Conservation (phyloP, 2,329 filamentous ascomycete species). For the Alternaria sp. region DNA sequence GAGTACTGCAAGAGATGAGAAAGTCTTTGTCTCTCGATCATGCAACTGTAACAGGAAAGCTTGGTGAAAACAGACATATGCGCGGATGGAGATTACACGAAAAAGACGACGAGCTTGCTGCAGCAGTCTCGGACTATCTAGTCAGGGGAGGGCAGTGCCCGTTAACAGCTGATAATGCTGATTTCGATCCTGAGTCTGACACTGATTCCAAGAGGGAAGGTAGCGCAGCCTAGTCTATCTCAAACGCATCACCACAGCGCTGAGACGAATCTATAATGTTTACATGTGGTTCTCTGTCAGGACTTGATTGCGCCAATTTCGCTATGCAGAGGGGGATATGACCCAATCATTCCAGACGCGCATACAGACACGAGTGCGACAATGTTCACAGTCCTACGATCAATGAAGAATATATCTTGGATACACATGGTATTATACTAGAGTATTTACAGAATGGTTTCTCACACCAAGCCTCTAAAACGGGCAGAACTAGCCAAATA, state of each 20-base stretch:
- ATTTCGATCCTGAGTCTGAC: not conserved
- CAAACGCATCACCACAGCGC: not conserved
- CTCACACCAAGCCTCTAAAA: slow-evolving; percentile 6
- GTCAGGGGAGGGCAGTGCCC: slow-evolving; percentile 2
- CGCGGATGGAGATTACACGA: not conserved
- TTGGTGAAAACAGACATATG: not conserved
- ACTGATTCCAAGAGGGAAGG: not conserved
- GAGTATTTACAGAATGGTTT: slow-evolving; percentile 10
- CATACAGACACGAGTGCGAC: not conserved
- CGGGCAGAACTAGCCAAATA: not conserved
- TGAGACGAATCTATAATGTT: not conserved
- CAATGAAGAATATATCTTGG: not conserved
- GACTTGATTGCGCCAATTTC: not conserved
- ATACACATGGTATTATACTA: slow-evolving; percentile 13
- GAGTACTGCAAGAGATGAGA: not conserved
- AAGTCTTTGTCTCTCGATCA: not conserved
- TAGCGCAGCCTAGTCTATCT: not conserved
- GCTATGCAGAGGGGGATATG: not conserved
- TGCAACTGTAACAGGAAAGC: slow-evolving; percentile 6
- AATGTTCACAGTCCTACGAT: not conserved
- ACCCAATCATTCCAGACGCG: not conserved
- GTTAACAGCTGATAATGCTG: not conserved
- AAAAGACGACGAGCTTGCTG: not conserved
- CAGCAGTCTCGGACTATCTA: not conserved
- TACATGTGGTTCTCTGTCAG: not conserved